These are phyloP conservation scores for Flaveria sonorensis DNA, from an alignment of 129 eudicot species.

Conservation along the genomic window DNA sequence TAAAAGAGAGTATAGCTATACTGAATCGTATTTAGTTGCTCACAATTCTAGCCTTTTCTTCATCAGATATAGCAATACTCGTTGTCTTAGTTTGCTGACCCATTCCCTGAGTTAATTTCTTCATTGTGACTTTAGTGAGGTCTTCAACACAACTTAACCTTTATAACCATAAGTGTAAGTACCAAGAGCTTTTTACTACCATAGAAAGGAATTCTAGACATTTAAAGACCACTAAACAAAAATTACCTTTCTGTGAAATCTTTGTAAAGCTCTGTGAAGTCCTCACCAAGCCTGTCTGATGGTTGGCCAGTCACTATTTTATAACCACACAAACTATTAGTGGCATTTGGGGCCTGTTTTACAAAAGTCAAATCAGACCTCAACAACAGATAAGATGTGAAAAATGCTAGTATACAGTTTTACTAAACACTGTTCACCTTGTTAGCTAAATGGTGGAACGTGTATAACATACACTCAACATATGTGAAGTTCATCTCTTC, in stretches of 20 bases:
- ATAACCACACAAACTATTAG: constrained; percentile 91
- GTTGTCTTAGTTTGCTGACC: constrained; percentile 69
- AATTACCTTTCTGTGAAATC: constrained; percentile 88
- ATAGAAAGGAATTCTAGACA: background rate
- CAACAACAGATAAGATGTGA: constrained; percentile 1
- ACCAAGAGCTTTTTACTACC: constrained; percentile 3
- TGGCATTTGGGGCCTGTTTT: constrained; percentile 91
- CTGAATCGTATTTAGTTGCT: constrained; percentile 49
- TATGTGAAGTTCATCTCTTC: constrained; percentile 95
- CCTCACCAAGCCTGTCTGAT: constrained; percentile 97
- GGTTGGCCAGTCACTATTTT: constrained; percentile 98
- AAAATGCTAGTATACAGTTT: background rate
- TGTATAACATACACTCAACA: constrained; percentile 82
- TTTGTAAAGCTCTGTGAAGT: constrained; percentile 78
- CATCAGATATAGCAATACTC: constrained; percentile 69
- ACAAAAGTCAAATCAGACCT: background rate
- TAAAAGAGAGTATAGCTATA: constrained; percentile 21
- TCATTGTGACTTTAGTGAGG: constrained; percentile 71
- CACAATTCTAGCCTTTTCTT: constrained; percentile 79
- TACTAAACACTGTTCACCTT: constrained; percentile 47
- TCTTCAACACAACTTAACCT: constrained; percentile 91
- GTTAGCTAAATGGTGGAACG: constrained; percentile 88
- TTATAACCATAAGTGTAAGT: constrained; percentile 25
- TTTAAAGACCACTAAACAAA: constrained; percentile 20
- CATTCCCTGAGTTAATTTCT: constrained; percentile 87